Conservation (phyloP, 2,329 filamentous ascomycete species). For the Venturiaceae sp. region DNA sequence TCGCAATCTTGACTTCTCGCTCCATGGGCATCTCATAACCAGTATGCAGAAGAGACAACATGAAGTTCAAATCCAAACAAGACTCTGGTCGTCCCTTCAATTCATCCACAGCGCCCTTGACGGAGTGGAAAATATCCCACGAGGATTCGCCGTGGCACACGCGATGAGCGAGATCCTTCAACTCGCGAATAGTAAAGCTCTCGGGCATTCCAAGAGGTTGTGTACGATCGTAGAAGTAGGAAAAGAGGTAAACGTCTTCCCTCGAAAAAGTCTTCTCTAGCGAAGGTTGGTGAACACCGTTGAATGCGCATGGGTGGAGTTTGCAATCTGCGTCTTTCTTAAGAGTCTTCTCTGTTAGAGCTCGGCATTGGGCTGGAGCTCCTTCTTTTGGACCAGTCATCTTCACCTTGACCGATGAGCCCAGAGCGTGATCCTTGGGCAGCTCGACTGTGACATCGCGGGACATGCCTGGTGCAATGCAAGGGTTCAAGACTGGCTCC, state of each 20-base stretch:
- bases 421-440: constrained; percentile 54
- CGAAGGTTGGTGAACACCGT: constrained; percentile 88
- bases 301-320: constrained; percentile 93
- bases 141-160: constrained; percentile 70
- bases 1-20: constrained; percentile 92
- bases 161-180: constrained; percentile 73
- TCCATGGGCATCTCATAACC: constrained; percentile 98
- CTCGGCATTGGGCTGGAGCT: constrained; percentile 78
- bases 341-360: constrained; percentile 80
- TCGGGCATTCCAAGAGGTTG: constrained; percentile 96
- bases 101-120: constrained; percentile 72
- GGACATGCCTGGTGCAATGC: constrained; percentile 71
- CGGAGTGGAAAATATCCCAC: constrained; percentile 72
- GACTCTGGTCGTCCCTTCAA: constrained; percentile 75
- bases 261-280: constrained; percentile 83
- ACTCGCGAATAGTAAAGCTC: constrained; percentile 82
- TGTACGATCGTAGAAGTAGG: constrained; percentile 95
- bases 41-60: constrained; percentile 84
- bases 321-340: constrained; percentile 76
- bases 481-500: constrained; percentile 69
- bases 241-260: constrained; percentile 94
- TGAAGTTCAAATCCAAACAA: constrained; percentile 94
- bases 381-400: constrained; percentile 76
- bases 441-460: constrained; percentile 66
- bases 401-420: constrained; percentile 58